These are phyloP conservation scores for Aspergillus sp. DNA, from an alignment of 2,329 filamentous ascomycete genomes.

Conservation along the genomic window DNA sequence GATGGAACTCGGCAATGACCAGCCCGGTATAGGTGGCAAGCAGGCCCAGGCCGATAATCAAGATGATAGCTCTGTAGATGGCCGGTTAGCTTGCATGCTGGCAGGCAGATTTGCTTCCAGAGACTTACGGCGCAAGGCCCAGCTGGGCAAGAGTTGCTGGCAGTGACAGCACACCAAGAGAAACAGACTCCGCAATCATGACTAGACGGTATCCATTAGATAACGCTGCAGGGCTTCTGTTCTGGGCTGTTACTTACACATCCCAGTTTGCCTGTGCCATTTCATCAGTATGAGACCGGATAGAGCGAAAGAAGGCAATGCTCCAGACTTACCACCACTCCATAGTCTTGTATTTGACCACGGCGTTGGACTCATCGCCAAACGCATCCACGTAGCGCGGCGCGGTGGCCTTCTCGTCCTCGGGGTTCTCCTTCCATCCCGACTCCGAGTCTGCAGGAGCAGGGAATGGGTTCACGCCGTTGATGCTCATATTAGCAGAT, in stretches of 20 bases:
- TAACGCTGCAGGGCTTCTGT: not conserved
- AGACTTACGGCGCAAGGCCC: constrained; percentile 49
- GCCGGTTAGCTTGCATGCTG: not conserved
- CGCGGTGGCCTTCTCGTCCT: not conserved
- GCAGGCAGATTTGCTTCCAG: not conserved
- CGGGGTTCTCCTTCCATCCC: not conserved
- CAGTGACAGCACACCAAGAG: constrained; percentile 55
- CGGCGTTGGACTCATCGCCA: constrained; percentile 33
- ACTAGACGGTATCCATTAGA: constrained; percentile 27
- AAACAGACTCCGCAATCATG: constrained; percentile 58
- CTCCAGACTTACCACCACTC: constrained; percentile 36
- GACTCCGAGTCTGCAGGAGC: not conserved
- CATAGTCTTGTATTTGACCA: constrained; percentile 50
- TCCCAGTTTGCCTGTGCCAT: constrained; percentile 34
- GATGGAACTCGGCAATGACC: constrained; percentile 58
- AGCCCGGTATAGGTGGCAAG: constrained; percentile 58
- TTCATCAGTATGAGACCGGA: not conserved
- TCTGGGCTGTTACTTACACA: constrained; percentile 28
- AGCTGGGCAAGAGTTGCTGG: constrained; percentile 51
- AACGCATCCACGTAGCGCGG: constrained; percentile 19
- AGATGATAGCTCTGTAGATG: constrained; percentile 27
- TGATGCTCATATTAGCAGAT: not conserved
- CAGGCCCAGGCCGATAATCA: constrained; percentile 52
- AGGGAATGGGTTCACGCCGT: not conserved
- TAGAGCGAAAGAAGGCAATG: not conserved